Evolutionary conservation across 2,329 filamentous ascomycete genomes (phyloP), one percentile per base, ranked within the genome.

Genomic region (Capronia epimyces): DNA sequence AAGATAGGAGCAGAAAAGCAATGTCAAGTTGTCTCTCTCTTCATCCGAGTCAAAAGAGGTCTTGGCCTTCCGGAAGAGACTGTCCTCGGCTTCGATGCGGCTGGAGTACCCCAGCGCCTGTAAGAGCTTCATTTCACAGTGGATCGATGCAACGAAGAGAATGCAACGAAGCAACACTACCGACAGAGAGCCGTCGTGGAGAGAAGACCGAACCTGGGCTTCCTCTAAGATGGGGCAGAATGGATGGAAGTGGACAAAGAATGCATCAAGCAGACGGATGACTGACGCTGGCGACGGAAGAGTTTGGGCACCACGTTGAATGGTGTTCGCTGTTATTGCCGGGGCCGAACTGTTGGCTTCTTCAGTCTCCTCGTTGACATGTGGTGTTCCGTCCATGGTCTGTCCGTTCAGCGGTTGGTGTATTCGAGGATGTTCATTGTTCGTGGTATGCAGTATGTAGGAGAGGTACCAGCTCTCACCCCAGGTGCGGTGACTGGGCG

Each of bases 161-260:
- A 80, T 75, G 0, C 75, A 71, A 56, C 79, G 75, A 1, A 79
- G 59, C 1, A 80, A 62, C 2, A 79, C 65, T 1, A 71, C 73
- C 2, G 77, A 78, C 2, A 79, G 65, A 1, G 64, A 69, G 8
- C 69, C 67, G 8, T 67, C 64, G 6, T 63, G 63, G 32, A 76
- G 70, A 1, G 65, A 63, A 2, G 64, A 61, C 47, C 70, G 67
- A 7, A 78, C 64, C 0, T 71, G 69, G 1, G 65, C 64, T 2
- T 74, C 69, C 53, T 79, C 74, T 0, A 80, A 55, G 8, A 80
- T 68, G 0, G 77, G 75, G 36, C 78, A 80, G 46, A 74, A 75
- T 0, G 77, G 75, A 53, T 80, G 77, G 46, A 79, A 79, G 73
- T 75, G 78, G 21, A 68, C 65, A 48, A 80, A 80, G 63, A 78